Percentiles rank a stretch among this genome's conserved stretches.
Conservation (phyloP, 495 filamentous ascomycete genomes). For the Sporormia fimetaria region DNA sequence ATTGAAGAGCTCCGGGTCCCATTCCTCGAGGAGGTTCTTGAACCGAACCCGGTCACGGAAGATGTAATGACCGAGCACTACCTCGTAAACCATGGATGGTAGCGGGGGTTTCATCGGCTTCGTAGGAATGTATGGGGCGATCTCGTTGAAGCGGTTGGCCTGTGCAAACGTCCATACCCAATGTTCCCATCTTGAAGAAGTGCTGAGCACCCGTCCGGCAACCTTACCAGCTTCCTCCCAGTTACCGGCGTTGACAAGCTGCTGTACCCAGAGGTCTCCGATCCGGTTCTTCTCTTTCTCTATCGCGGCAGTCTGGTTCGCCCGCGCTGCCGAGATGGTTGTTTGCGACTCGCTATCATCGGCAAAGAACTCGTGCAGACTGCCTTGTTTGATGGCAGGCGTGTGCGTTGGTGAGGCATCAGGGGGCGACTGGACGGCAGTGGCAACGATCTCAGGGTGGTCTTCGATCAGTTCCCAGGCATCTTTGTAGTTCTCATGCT, state of each 20-base stretch:
- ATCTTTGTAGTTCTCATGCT: constrained; percentile 64
- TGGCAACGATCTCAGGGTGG: constrained; percentile 60
- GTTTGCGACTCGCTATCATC: constrained; percentile 58
- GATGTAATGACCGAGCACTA: constrained; percentile 77
- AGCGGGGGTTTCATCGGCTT: constrained; percentile 63
- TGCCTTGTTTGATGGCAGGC: constrained; percentile 41
- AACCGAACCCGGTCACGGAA: constrained; percentile 54
- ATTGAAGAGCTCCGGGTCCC: constrained; percentile 79
- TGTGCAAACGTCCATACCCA: constrained; percentile 87
- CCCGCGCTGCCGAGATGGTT: constrained; percentile 40
- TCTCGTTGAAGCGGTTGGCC: constrained; percentile 75
- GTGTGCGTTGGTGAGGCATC: constrained; percentile 37
- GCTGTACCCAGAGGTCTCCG: constrained; percentile 84
- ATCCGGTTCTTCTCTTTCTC: constrained; percentile 87
- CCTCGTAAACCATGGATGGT: constrained; percentile 74
- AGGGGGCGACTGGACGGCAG: constrained; percentile 30
- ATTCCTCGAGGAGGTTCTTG: constrained; percentile 66
- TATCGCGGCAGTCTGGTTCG: constrained; percentile 44
- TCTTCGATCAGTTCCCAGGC: constrained; percentile 82
- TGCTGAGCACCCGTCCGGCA: constrained; percentile 68
- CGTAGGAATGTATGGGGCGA: constrained; percentile 69
- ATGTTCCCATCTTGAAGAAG: constrained; percentile 78
- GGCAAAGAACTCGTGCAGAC: constrained; percentile 63
- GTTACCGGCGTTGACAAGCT: constrained; percentile 57
- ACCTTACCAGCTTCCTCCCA: constrained; percentile 69